Conservation (phyloP, 768 basidiomycete species). For the Candolleomyces eurysporus region DNA sequence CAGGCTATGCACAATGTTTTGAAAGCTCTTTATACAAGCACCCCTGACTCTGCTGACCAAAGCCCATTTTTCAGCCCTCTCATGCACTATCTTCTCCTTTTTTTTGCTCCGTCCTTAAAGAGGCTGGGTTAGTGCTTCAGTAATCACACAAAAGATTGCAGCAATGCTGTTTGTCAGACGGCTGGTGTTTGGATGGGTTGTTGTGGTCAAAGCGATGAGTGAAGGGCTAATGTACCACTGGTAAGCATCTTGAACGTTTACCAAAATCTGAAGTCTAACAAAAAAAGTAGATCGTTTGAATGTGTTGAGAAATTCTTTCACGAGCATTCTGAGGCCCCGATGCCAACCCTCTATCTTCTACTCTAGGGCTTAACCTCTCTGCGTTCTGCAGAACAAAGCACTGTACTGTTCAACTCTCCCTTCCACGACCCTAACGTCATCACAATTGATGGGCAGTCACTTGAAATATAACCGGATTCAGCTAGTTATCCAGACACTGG, state of each 20-base stretch:
- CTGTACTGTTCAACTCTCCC: conserved; percentile 6
- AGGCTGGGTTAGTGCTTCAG: conserved; percentile 3
- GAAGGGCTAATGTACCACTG: neutral
- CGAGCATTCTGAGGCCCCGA: neutral
- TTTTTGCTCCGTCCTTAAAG: neutral
- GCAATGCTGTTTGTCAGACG: conserved; percentile 6
- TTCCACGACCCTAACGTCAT: neutral
- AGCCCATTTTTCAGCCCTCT: neutral
- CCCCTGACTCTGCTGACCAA: neutral
- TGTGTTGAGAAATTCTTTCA: neutral
- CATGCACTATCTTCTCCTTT: conserved; percentile 7
- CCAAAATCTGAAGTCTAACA: neutral
- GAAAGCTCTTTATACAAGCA: neutral
- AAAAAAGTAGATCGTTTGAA: neutral
- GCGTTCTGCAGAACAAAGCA: conserved; percentile 11
- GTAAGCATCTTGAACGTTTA: neutral
- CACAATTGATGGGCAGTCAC: neutral
- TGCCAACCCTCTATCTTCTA: conserved; percentile 16
- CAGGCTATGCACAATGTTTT: neutral
- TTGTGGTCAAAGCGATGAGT: neutral
- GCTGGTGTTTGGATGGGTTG: conserved; percentile 7
- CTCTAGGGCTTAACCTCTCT: conserved; percentile 5
- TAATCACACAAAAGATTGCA: conserved; percentile 15
- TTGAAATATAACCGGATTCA: neutral
- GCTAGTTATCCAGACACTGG: neutral